These are phyloP conservation scores for Ceratocystis destructans DNA, from an alignment of 2,329 filamentous ascomycete genomes.

Conservation along the genomic window DNA sequence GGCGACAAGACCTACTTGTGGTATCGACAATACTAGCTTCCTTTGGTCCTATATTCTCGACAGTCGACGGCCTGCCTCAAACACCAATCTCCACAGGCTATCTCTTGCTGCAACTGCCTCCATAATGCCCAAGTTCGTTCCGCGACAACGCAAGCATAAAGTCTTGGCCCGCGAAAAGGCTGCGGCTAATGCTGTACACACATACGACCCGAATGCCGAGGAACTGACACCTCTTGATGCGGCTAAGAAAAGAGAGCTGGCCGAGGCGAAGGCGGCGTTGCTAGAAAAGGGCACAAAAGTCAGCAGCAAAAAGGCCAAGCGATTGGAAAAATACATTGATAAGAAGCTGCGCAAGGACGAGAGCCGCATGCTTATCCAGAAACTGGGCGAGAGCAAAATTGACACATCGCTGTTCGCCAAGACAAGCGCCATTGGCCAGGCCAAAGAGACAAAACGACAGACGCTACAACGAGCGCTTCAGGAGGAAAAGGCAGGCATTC, in stretches of 20 bases:
- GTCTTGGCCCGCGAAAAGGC: slow-evolving; percentile 50
- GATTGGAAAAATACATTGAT: slow-evolving; percentile 59
- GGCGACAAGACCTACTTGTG: not conserved
- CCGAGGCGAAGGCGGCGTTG: slow-evolving; percentile 42
- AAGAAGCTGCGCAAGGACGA: slow-evolving; percentile 92
- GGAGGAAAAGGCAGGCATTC: slow-evolving; percentile 51
- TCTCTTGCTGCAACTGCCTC: not conserved
- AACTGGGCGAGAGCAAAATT: slow-evolving; percentile 63
- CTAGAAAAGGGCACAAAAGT: slow-evolving; percentile 45
- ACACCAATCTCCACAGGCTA: no score
- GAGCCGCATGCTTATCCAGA: slow-evolving; percentile 68
- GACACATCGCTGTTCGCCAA: slow-evolving; percentile 73
- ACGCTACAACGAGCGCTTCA: slow-evolving; percentile 48
- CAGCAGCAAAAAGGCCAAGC: slow-evolving; percentile 52
- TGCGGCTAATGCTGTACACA: slow-evolving; percentile 30
- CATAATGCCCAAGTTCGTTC: slow-evolving; percentile 37
- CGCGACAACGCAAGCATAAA: slow-evolving; percentile 54
- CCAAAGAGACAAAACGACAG: slow-evolving; percentile 57
- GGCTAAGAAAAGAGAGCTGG: slow-evolving; percentile 31
- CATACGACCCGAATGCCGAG: slow-evolving; percentile 27
- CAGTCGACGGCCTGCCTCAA: no score
- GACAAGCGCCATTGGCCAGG: slow-evolving; percentile 60
- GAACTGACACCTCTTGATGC: slow-evolving; percentile 30
- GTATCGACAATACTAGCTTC: no score
- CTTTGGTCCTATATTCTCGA: no score